phyloP scores from a whole-genome alignment of 495 filamentous ascomycete species.

The Podospora fimiseda region DNA sequence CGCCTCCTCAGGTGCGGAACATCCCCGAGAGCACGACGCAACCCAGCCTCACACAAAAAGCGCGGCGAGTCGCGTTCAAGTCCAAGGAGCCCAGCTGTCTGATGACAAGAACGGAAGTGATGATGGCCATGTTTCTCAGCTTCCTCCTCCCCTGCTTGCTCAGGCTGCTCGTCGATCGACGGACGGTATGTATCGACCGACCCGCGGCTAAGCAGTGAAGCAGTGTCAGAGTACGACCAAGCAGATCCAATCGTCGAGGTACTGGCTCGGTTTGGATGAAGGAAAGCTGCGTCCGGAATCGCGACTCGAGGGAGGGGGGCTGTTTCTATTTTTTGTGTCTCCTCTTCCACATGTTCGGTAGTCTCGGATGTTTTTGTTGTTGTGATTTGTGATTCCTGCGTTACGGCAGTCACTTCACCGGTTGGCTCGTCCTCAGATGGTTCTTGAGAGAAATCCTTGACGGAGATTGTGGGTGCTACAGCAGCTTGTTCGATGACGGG shows the following conservation, averaged over 20 bases:
- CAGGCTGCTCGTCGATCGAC: background rate
- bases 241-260: conserved; percentile 2
- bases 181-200: conserved; percentile 20
- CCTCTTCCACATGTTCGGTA: background rate
- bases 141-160: conserved; percentile 4
- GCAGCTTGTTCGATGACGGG: background rate
- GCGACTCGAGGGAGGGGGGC: no score
- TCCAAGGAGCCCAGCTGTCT: conserved; percentile 37
- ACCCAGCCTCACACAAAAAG: conserved; percentile 25
- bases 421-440: background rate
- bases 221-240: background rate
- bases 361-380: background rate
- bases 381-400: background rate
- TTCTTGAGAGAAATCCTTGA: background rate
- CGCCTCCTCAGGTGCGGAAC: conserved; percentile 12
- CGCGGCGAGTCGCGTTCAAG: conserved; percentile 26
- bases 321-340: no score
- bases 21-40: conserved; percentile 29
- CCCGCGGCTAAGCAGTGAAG: conserved; percentile 6
- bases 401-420: background rate
- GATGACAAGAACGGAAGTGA: conserved; percentile 17
- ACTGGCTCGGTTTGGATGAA: background rate
- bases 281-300: no score
- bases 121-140: background rate
- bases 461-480: conserved; percentile 4